These are phyloP conservation scores for Blastosporella zonata DNA, from an alignment of 1,284 basidiomycete species.

Conservation along the genomic window DNA sequence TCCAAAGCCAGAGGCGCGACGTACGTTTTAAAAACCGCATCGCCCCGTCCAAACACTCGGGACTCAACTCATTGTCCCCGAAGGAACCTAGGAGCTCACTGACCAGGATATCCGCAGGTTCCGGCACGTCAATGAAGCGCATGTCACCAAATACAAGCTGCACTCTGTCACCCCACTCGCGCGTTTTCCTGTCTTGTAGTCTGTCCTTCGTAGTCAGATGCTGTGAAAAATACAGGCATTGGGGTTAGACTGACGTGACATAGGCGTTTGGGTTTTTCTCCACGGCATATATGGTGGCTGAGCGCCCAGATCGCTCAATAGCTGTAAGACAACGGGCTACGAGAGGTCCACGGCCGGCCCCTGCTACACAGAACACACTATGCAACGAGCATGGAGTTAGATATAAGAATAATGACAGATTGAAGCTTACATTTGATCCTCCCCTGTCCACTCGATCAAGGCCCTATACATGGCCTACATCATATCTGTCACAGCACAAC, in stretches of 20 bases:
- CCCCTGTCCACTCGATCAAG: slow-evolving; percentile 65
- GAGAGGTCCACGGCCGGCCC: slow-evolving; percentile 93
- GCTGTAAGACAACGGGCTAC: slow-evolving; percentile 87
- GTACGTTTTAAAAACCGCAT: slow-evolving; percentile 85
- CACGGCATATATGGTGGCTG: slow-evolving; percentile 80
- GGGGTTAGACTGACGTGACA: slow-evolving; percentile 67
- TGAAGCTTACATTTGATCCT: slow-evolving; percentile 54
- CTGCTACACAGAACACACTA: slow-evolving; percentile 87
- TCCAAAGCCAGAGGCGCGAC: slow-evolving; percentile 4
- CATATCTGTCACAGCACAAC: slow-evolving; percentile 12
- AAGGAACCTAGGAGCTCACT: slow-evolving; percentile 97
- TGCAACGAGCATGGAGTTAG: neutral
- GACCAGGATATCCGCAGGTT: slow-evolving; percentile 90
- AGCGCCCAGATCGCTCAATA: slow-evolving; percentile 63
- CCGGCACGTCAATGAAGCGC: slow-evolving; percentile 78
- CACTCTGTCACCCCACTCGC: slow-evolving; percentile 85
- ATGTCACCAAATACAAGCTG: slow-evolving; percentile 91
- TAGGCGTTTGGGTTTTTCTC: slow-evolving; percentile 97
- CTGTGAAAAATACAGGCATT: neutral
- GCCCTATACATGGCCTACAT: slow-evolving; percentile 77
- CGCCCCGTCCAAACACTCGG: slow-evolving; percentile 96
- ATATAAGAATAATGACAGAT: slow-evolving; percentile 6
- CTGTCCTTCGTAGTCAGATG: slow-evolving; percentile 36
- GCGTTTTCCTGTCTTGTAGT: slow-evolving; percentile 74
- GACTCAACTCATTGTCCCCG: slow-evolving; percentile 98